These are phyloP conservation scores for Leptodontidium sp. DNA, from an alignment of 2,329 filamentous ascomycete genomes.

Conservation along the genomic window DNA sequence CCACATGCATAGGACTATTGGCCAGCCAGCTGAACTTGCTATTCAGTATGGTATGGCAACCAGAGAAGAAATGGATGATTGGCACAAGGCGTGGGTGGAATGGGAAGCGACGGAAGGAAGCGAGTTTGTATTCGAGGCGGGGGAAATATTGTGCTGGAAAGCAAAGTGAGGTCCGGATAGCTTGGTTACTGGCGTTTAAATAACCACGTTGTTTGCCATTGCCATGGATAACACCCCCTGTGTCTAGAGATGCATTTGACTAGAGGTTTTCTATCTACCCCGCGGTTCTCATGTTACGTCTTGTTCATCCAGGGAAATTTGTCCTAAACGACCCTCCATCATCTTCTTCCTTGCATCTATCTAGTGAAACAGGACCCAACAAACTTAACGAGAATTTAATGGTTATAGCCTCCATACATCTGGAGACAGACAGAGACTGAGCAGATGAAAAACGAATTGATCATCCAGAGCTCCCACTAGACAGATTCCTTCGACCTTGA, in stretches of 20 bases:
- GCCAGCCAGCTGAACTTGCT: conserved; percentile 44
- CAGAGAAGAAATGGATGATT: conserved; percentile 45
- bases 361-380: neutral
- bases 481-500: neutral
- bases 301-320: no score
- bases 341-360: neutral
- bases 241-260: no score
- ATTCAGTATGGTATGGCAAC: conserved; percentile 47
- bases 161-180: neutral
- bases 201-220: neutral
- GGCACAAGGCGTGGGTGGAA: conserved; percentile 47
- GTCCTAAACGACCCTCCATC: no score
- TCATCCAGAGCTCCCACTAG: neutral
- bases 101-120: conserved; percentile 40
- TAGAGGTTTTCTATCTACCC: no score
- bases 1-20: conserved; percentile 41
- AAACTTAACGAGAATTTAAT: neutral
- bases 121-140: conserved; percentile 25
- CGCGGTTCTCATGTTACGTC: no score
- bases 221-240: no score
- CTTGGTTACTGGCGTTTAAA: neutral
- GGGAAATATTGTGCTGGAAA: conserved; percentile 30
- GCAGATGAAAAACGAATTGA: neutral
- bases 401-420: neutral
- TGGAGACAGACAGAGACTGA: no score